phyloP scores from a whole-genome alignment of 805 yeast species.

The Schizosaccharomyces lindneri region DNA sequence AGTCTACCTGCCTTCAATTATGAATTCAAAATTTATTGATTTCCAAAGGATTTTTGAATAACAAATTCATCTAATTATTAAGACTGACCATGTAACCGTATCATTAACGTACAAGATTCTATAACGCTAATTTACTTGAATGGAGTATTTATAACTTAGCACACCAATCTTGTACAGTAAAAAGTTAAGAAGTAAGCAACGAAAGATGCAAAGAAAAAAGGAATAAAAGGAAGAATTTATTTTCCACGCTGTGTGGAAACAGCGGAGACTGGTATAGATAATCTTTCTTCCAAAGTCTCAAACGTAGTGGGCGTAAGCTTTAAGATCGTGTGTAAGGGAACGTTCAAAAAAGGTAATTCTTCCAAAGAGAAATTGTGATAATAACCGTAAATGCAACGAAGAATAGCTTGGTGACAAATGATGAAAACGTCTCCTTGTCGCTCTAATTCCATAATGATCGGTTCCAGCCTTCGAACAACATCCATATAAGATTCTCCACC shows the following conservation, averaged over 20 bases:
- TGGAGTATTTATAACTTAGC: too few relatives aligned
- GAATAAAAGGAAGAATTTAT: neutral
- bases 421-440: constrained; percentile 88
- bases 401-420: constrained; percentile 92
- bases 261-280: constrained; percentile 92
- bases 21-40: too few relatives aligned
- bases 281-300: constrained; percentile 47
- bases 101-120: too few relatives aligned
- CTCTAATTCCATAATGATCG: constrained; percentile 94
- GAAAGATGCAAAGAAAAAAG: neutral
- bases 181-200: too few relatives aligned
- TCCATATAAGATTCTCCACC: constrained; percentile 96
- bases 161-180: too few relatives aligned
- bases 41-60: too few relatives aligned
- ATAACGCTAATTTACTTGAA: too few relatives aligned
- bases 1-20: too few relatives aligned
- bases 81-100: too few relatives aligned
- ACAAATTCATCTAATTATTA: too few relatives aligned
- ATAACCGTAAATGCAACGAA: constrained; percentile 88
- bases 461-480: constrained; percentile 82
- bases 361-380: constrained; percentile 97
- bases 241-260: constrained; percentile 66
- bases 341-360: constrained; percentile 96
- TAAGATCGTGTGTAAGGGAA: constrained; percentile 70
- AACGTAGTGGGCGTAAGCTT: constrained; percentile 89